Evolutionary conservation across 495 filamentous ascomycete genomes (phyloP).

Genomic region (Neurospora intermedia): DNA sequence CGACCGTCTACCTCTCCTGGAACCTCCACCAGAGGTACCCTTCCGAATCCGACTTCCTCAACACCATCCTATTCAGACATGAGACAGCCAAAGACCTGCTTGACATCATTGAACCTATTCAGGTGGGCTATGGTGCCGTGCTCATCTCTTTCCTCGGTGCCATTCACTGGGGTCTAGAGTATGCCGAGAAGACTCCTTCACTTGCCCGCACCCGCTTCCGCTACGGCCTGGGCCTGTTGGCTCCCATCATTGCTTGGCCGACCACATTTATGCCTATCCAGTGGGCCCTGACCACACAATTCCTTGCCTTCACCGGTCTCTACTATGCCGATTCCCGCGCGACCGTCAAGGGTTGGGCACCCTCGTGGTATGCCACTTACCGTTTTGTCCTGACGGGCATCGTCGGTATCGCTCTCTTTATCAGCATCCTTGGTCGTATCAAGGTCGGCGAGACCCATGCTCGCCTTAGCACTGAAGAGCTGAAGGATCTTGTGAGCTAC

Average conservation of each 20-base stretch:
- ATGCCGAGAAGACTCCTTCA: constrained; percentile 33
- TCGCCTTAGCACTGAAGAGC: constrained; percentile 45
- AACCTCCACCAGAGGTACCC: constrained; percentile 58
- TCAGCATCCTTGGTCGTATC: constrained; percentile 76
- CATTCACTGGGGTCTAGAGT: constrained; percentile 85
- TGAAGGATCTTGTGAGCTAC: constrained; percentile 44
- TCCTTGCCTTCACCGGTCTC: constrained; percentile 75
- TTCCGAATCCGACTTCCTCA: constrained; percentile 46
- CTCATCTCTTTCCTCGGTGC: constrained; percentile 95
- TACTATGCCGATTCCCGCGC: constrained; percentile 83
- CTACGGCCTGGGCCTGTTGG: constrained; percentile 73
- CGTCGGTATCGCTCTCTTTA: constrained; percentile 78
- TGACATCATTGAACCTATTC: constrained; percentile 76
- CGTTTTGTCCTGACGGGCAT: constrained; percentile 93
- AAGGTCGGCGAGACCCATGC: constrained; percentile 54
- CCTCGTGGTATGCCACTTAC: constrained; percentile 85
- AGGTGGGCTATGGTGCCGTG: constrained; percentile 87
- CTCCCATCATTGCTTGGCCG: constrained; percentile 85
- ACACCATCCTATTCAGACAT: constrained; percentile 47
- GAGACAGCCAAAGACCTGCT: constrained; percentile 65
- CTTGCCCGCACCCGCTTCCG: constrained; percentile 38
- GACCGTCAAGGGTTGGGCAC: constrained; percentile 68
- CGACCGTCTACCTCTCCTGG: constrained; percentile 80
- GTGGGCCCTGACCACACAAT: constrained; percentile 84
- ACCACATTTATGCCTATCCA: constrained; percentile 79